Evolutionary conservation across 1,139 yeast genomes (phyloP).

Genomic region (Suhomyces kunorum): DNA sequence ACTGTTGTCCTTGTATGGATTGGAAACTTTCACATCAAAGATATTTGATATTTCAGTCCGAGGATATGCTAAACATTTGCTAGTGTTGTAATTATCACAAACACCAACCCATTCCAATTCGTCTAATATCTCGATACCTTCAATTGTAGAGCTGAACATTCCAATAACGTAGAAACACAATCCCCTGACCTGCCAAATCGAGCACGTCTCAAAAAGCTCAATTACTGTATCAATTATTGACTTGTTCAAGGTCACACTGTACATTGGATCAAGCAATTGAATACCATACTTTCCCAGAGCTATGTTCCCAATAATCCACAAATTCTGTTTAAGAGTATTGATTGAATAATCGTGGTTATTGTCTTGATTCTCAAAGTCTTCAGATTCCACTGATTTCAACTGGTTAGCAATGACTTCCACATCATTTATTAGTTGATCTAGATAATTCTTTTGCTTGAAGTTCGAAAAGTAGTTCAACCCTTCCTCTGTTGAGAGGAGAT

Average conservation of each 20-base stretch:
- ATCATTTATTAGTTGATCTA: conserved; percentile 29
- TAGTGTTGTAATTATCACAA: conserved; percentile 50
- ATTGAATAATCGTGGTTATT: conserved; percentile 15
- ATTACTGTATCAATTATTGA: conserved; percentile 56
- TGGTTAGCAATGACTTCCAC: conserved; percentile 22
- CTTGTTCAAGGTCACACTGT: conserved; percentile 45
- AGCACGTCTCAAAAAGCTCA: conserved; percentile 41
- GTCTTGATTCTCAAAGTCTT: conserved; percentile 10
- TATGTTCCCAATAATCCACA: conserved; percentile 88
- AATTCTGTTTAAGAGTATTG: conserved; percentile 61
- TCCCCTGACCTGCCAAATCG: conserved; percentile 67
- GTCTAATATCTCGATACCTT: conserved; percentile 85
- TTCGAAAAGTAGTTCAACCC: conserved; percentile 54
- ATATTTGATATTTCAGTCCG: conserved; percentile 19
- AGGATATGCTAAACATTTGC: conserved; percentile 63
- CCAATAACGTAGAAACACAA: conserved; percentile 81
- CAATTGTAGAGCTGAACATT: conserved; percentile 66
- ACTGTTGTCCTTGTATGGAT: conserved; percentile 27
- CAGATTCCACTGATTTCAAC: conserved; percentile 17
- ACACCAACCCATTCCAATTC: conserved; percentile 76
- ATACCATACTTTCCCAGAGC: conserved; percentile 72
- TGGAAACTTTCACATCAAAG: conserved; percentile 28
- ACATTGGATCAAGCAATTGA: conserved; percentile 60
- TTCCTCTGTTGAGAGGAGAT: conserved; percentile 75
- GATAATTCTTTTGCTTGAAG: conserved; percentile 26